These are phyloP conservation scores for Eucalyptus paniculata DNA, from an alignment of 345 rosid genomes.

Conservation along the genomic window DNA sequence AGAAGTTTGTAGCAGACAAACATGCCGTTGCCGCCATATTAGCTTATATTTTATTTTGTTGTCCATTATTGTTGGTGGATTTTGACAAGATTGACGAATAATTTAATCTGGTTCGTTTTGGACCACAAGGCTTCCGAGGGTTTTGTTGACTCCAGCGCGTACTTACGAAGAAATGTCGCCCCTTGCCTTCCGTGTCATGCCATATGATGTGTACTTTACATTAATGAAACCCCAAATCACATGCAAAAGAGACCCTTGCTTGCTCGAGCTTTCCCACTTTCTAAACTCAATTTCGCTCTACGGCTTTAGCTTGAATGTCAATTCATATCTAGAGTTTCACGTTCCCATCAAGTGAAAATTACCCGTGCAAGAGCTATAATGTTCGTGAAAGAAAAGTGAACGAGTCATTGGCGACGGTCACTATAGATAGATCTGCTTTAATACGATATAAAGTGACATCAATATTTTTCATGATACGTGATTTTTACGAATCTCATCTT, in stretches of 20 bases:
- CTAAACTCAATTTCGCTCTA: too few relatives aligned
- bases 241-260: not conserved
- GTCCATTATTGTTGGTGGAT: not conserved
- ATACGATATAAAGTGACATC: too few relatives aligned
- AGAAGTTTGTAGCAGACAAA: not conserved
- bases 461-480: not conserved
- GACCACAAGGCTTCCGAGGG: not conserved
- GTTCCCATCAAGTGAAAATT: too few relatives aligned
- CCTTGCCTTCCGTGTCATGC: not conserved
- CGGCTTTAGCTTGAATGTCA: too few relatives aligned
- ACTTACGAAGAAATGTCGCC: not conserved
- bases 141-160: not conserved
- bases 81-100: not conserved
- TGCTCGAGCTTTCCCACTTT: not conserved
- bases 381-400: not conserved
- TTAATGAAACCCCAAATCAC: not conserved
- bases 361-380: not conserved
- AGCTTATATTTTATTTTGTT: not conserved
- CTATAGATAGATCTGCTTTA: accelerated
- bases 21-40: not conserved
- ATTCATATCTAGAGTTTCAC: not conserved
- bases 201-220: not conserved
- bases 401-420: not conserved
- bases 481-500: too few relatives aligned
- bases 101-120: not conserved